Conservation (phyloP, 352 stramenopile species). For the Peronospora tabacina region DNA sequence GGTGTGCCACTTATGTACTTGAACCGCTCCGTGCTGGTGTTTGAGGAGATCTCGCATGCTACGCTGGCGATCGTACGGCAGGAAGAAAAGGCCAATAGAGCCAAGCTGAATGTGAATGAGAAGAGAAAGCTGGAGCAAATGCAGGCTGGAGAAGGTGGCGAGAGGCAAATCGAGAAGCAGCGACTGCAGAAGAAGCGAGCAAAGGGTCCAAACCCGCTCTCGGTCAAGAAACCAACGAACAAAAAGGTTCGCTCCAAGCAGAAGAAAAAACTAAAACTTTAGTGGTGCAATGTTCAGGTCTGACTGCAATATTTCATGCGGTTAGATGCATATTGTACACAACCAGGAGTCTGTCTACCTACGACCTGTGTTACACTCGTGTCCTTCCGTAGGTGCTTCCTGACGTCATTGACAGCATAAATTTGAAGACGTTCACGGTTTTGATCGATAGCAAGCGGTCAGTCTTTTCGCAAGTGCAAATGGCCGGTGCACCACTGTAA, state of each 20-base stretch:
- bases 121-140: slow-evolving; percentile 70
- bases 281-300: background rate
- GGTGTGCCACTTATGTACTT: slow-evolving; percentile 83
- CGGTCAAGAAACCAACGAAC: slow-evolving; percentile 63
- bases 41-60: slow-evolving; percentile 73
- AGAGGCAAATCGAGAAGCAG: slow-evolving; percentile 14
- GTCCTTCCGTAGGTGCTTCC: slow-evolving; percentile 47
- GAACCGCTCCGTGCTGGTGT: slow-evolving; percentile 82
- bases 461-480: no score
- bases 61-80: slow-evolving; percentile 76
- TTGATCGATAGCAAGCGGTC: no score
- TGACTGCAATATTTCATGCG: background rate
- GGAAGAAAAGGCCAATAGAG: slow-evolving; percentile 63
- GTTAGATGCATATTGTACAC: background rate
- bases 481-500: no score
- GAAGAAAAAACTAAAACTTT: slow-evolving; percentile 37
- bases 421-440: slow-evolving; percentile 50
- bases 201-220: slow-evolving; percentile 70
- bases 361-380: slow-evolving; percentile 63
- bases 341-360: background rate
- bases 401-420: slow-evolving; percentile 73
- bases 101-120: slow-evolving; percentile 63
- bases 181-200: slow-evolving; percentile 48
- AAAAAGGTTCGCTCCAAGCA: slow-evolving; percentile 80
- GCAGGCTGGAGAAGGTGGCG: slow-evolving; percentile 8